phyloP scores from a whole-genome alignment of 352 stramenopile genomes.

The Pythium biforme region DNA sequence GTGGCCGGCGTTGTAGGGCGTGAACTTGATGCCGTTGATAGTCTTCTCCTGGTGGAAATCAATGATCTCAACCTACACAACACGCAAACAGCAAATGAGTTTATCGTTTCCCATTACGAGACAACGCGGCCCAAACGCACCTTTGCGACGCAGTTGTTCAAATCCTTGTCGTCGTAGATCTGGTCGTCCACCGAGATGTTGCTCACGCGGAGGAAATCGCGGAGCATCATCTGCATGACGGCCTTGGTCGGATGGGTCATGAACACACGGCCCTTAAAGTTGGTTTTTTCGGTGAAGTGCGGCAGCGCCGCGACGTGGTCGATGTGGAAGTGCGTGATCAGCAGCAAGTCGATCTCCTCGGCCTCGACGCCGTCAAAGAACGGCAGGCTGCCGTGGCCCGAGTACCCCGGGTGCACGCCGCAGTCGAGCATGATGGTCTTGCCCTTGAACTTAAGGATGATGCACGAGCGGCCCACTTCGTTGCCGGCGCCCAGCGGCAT shows the following conservation, averaged over 20 bases:
- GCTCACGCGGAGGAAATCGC: conserved; percentile 95
- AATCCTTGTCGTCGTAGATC: conserved; percentile 93
- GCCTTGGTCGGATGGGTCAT: conserved; percentile 99
- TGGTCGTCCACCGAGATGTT: conserved; percentile 93
- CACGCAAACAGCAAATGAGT: too few relatives aligned
- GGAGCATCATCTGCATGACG: conserved; percentile 97
- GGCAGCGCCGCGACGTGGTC: conserved; percentile 99
- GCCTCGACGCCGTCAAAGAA: conserved; percentile 98
- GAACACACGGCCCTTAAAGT: conserved; percentile 97
- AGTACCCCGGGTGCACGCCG: conserved; percentile 91
- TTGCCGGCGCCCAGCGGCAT: conserved; percentile 97
- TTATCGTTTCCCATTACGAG: neutral
- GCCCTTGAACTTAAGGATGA: conserved; percentile 99
- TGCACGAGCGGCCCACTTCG: conserved; percentile 99
- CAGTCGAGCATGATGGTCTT: conserved; percentile 97
- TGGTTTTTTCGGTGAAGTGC: conserved; percentile 98
- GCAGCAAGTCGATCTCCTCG: conserved; percentile 94
- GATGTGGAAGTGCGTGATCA: conserved; percentile 99
- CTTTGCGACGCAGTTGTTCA: conserved; percentile 96
- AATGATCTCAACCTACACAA: conserved; percentile 93
- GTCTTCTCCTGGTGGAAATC: conserved; percentile 98
- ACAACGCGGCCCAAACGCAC: too few relatives aligned
- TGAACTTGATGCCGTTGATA: conserved; percentile 97
- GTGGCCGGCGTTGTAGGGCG: conserved; percentile 98
- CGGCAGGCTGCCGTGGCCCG: conserved; percentile 96